These are phyloP conservation scores for Hirsutella rhossiliensis DNA, from an alignment of 2,329 filamentous ascomycete species.

Conservation along the genomic window DNA sequence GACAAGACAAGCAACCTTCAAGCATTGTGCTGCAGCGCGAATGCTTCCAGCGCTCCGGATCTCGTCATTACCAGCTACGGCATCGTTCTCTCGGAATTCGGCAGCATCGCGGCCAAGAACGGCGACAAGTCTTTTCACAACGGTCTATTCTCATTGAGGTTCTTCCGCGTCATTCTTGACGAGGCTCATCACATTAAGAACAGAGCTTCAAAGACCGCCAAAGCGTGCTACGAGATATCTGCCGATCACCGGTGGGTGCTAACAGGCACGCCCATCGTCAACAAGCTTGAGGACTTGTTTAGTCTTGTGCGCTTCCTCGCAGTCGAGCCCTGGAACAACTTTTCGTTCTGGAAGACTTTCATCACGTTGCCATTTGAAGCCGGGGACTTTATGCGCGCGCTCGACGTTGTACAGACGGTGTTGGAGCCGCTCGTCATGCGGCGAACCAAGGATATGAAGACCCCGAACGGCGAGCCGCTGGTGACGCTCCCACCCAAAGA, in stretches of 20 bases:
- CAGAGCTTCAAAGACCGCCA: slow-evolving; percentile 81
- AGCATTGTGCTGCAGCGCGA: slow-evolving; percentile 63
- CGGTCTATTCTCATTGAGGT: slow-evolving; percentile 83
- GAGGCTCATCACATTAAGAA: slow-evolving; percentile 93
- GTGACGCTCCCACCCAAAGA: slow-evolving; percentile 73
- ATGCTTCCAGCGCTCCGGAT: slow-evolving; percentile 67
- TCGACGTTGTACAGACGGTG: slow-evolving; percentile 95
- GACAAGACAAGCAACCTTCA: slow-evolving; percentile 75
- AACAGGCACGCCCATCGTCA: slow-evolving; percentile 94
- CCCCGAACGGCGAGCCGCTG: slow-evolving; percentile 61
- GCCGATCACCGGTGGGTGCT: slow-evolving; percentile 84
- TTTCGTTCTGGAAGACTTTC: slow-evolving; percentile 98
- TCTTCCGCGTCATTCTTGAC: slow-evolving; percentile 90
- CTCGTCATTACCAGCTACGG: slow-evolving; percentile 94
- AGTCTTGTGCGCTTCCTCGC: slow-evolving; percentile 84
- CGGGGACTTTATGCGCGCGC: slow-evolving; percentile 81
- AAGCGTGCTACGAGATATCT: slow-evolving; percentile 82
- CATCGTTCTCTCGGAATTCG: slow-evolving; percentile 77
- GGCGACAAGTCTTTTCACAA: slow-evolving; percentile 53
- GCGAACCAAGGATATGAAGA: slow-evolving; percentile 97
- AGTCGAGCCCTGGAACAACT: slow-evolving; percentile 97
- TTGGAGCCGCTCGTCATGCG: slow-evolving; percentile 90
- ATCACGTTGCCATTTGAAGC: slow-evolving; percentile 96
- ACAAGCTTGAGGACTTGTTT: slow-evolving; percentile 88
- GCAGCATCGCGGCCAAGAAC: slow-evolving; percentile 52